phyloP scores from a whole-genome alignment of 306 rosid species.

The Astragalus glycyphyllos region DNA sequence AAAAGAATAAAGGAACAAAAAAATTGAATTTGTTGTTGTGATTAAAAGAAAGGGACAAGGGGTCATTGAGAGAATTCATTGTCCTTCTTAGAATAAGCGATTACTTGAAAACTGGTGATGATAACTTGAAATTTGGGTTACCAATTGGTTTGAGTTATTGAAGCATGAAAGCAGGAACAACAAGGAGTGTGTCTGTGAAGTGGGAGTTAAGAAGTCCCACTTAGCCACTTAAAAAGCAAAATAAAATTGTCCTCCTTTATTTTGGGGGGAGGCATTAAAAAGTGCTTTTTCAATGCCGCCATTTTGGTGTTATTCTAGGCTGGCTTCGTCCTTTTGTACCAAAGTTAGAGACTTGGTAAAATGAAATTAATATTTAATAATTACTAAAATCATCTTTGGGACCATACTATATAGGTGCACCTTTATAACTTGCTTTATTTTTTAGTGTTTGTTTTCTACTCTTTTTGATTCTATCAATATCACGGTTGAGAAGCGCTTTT shows the following conservation, averaged over 20 bases:
- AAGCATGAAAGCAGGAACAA: slow-evolving; percentile 48
- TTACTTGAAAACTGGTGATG: slow-evolving; percentile 40
- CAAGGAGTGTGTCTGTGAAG: slow-evolving; percentile 49
- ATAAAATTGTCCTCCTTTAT: slow-evolving; percentile 50
- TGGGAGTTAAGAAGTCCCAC: slow-evolving; percentile 48
- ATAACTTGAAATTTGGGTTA: slow-evolving; percentile 32
- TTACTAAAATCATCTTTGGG: slow-evolving; percentile 48
- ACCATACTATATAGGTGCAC: slow-evolving; percentile 40
- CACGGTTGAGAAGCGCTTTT: slow-evolving; percentile 37
- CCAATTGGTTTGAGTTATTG: slow-evolving; percentile 18
- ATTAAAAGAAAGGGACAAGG: slow-evolving; percentile 39
- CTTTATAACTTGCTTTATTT: slow-evolving; percentile 42
- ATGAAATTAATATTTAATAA: neutral
- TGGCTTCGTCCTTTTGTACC: slow-evolving; percentile 46
- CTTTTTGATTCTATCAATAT: slow-evolving; percentile 20
- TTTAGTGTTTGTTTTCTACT: slow-evolving; percentile 19
- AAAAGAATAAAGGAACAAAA: neutral
- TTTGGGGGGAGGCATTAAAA: slow-evolving; percentile 51
- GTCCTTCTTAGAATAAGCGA: slow-evolving; percentile 36
- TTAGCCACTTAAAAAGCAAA: slow-evolving; percentile 27
- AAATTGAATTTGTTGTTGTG: neutral
- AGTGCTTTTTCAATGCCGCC: slow-evolving; percentile 55
- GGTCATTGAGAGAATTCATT: slow-evolving; percentile 20
- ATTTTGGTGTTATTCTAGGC: slow-evolving; percentile 51
- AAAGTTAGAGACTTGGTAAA: slow-evolving; percentile 36